Conservation (phyloP, 208 protist genomes). For the Crithidia mellificae region DNA sequence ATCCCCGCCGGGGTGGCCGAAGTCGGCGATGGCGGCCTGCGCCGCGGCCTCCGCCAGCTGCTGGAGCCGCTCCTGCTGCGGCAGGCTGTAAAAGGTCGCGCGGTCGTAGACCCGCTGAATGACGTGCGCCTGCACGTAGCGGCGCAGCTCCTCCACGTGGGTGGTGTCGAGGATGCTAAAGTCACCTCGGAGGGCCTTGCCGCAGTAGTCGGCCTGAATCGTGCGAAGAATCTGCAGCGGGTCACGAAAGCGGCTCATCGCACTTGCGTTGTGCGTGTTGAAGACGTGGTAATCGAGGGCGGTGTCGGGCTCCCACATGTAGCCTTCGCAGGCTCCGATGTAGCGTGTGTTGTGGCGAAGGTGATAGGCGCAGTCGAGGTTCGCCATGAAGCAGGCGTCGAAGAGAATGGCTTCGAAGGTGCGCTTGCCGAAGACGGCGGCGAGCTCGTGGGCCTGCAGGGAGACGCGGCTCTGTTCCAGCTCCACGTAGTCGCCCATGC, state of each 20-base stretch:
- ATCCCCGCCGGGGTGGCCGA: conserved; percentile 39
- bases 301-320: conserved; percentile 85
- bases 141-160: conserved; percentile 60
- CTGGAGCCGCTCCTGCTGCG: conserved; percentile 58
- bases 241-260: conserved; percentile 69
- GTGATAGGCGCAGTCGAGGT: conserved; percentile 83
- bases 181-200: conserved; percentile 63
- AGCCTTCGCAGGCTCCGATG: conserved; percentile 84
- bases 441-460: conserved; percentile 80
- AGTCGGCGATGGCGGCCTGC: conserved; percentile 27
- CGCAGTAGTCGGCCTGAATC: conserved; percentile 79
- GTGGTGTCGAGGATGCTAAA: conserved; percentile 78
- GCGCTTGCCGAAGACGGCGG: conserved; percentile 54
- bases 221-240: conserved; percentile 59
- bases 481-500: conserved; percentile 89
- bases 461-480: conserved; percentile 58
- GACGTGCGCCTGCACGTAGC: conserved; percentile 66
- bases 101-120: conserved; percentile 80
- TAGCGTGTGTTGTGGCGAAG: conserved; percentile 82
- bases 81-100: conserved; percentile 66
- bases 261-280: conserved; percentile 76
- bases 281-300: conserved; percentile 81
- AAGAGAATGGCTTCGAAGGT: conserved; percentile 85
- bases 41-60: conserved; percentile 50
- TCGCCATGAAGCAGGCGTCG: conserved; percentile 90